A percentile compares a stretch with the other conserved stretches of the same genome.
These are phyloP conservation scores for Blepharisma undulans DNA, from an alignment of 169 alveolate species.

Conservation along the genomic window DNA sequence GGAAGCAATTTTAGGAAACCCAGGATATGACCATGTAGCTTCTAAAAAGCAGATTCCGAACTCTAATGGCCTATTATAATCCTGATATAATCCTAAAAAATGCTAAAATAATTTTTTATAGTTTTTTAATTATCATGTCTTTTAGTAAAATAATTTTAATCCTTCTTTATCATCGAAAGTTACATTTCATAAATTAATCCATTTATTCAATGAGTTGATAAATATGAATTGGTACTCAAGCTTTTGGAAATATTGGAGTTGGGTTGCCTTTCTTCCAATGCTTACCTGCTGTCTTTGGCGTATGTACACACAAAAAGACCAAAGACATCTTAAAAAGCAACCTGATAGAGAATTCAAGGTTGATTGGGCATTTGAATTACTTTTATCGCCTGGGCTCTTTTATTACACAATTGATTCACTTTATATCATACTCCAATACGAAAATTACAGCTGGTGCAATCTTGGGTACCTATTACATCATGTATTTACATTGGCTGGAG, in stretches of 20 bases:
- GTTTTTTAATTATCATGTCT: no score
- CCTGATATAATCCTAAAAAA: background rate
- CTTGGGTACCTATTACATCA: conserved; percentile 20
- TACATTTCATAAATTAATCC: background rate
- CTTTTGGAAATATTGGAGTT: conserved; percentile 9
- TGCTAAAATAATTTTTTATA: no score
- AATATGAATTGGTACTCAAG: conserved; percentile 32
- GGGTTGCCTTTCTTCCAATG: conserved; percentile 25
- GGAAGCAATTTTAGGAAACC: background rate
- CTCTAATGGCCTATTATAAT: background rate
- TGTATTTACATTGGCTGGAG: conserved; percentile 2
- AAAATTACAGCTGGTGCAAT: conserved; percentile 31
- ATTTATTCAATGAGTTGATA: background rate
- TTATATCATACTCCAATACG: background rate
- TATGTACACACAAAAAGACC: background rate
- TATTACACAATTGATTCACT: conserved; percentile 22
- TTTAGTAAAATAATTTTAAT: no score
- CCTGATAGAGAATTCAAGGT: background rate
- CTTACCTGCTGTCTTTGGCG: background rate
- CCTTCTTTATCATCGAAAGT: no score
- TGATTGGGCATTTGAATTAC: background rate
- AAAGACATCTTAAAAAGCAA: background rate
- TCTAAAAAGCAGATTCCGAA: background rate
- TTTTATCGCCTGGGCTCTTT: background rate
- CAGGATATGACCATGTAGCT: background rate